phyloP scores from a whole-genome alignment of 345 rosid genomes.

The Litchi chinensis region DNA sequence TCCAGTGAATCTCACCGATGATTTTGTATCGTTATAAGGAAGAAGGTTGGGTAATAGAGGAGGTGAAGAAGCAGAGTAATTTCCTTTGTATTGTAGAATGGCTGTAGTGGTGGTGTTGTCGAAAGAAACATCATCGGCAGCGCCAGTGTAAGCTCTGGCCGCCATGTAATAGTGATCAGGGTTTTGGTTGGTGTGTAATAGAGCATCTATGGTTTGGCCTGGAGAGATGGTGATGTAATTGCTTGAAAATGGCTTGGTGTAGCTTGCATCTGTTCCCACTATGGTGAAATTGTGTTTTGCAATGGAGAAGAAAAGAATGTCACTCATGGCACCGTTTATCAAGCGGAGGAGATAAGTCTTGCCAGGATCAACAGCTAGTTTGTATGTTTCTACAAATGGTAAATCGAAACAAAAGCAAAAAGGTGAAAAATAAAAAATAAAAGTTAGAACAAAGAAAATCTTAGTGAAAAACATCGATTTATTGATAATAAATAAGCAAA shows the following conservation, averaged over 20 bases:
- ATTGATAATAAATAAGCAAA: no score
- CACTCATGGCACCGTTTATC: conserved; percentile 36
- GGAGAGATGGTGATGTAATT: conserved; percentile 57
- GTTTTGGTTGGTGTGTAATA: conserved; percentile 48
- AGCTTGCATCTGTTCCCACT: conserved; percentile 48
- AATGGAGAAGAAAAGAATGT: conserved; percentile 40
- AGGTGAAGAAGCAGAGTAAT: conserved; percentile 9
- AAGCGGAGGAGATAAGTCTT: conserved; percentile 46
- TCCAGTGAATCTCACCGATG: conserved; percentile 35
- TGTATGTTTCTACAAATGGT: conserved; percentile 36
- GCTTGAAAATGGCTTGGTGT: conserved; percentile 43
- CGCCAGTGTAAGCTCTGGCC: conserved; percentile 42
- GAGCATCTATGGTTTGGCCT: conserved; percentile 58
- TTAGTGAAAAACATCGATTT: no score
- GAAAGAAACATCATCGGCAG: background rate
- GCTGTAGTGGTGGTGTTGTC: conserved; percentile 50
- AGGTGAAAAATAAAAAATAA: background rate
- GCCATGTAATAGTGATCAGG: conserved; percentile 54
- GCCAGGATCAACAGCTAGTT: conserved; percentile 31
- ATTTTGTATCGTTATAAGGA: conserved; percentile 35
- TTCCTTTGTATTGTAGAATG: conserved; percentile 42
- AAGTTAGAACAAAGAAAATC: no score
- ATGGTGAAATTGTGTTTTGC: conserved; percentile 44
- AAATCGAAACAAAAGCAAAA: conserved; percentile 13
- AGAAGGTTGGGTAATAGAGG: conserved; percentile 46